Base-by-base conservation (phyloP, 169 alveolate species). In the Babesia divergens region DNA sequence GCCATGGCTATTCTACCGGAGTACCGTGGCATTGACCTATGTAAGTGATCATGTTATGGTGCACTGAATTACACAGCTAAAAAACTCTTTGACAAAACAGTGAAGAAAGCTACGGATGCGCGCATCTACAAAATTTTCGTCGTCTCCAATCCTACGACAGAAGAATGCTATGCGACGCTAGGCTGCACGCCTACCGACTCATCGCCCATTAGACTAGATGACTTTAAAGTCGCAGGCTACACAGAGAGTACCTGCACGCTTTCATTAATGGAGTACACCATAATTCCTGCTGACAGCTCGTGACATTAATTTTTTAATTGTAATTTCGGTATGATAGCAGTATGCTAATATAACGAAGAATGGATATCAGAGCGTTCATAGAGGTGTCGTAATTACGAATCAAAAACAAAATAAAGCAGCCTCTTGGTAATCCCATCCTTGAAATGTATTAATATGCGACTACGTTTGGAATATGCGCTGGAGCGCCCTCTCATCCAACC, bases 101-200 rank as follows among this genome's bases (percentile, higher is more conserved):
- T 77, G 40, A 55, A 77, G 66, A 55, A 55, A 62, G 82, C 72
- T 9, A 55, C 16, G 50, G 80, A 52, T 11, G 74, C 84, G 5
- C 47, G 62, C 22, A 24, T 77, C 8, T 49, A 11, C 59, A 65
- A 66, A 29, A 24, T 77, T n/a, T 77, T 34, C 40, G 72, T 82
- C 11, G 26, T 77, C 20, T 74, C 58, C n/a, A 82, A 77, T 34
- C 75, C 29, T 32, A 5, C 37, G 37, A 9, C 31, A 8, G 60
- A 14, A 0, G 28, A 22, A 16, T 28, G 62, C 44, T 74, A 64
- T 64, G 24, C 28, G 16, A 49, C 31, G 37, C 52, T 51, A 7
- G 84, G 84, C 18, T 77, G 66, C 66, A 35, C 28, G 14, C 37
- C 47, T 7, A 11, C 37, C 34, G 59, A 42, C 18, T 11, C 24